These are phyloP conservation scores for Articulospora tetracladia DNA, from an alignment of 495 filamentous ascomycete genomes.

Conservation along the genomic window DNA sequence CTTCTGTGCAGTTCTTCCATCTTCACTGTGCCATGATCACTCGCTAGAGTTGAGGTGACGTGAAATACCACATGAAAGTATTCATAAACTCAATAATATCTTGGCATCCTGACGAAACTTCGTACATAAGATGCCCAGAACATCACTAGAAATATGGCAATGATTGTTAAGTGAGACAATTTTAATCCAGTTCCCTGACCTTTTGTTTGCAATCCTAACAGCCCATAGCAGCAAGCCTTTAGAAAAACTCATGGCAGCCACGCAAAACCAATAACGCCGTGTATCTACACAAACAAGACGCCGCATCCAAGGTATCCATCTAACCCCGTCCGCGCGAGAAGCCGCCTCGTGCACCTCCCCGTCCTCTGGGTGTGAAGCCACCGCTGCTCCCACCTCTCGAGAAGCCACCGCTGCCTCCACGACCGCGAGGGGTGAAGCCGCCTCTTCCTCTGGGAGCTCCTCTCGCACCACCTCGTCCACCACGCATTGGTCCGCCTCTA, in stretches of 20 bases:
- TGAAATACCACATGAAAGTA: too few species aligned
- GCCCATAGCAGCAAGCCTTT: not conserved
- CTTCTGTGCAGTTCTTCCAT: too few species aligned
- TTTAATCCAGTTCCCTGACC: not conserved
- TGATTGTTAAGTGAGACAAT: not conserved
- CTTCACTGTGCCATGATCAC: too few species aligned
- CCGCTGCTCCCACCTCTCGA: constrained; percentile 34
- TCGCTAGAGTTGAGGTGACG: too few species aligned
- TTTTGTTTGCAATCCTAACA: constrained; percentile 6
- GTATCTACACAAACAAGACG: constrained; percentile 4
- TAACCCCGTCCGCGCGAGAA: constrained; percentile 26
- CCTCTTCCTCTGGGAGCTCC: constrained; percentile 49
- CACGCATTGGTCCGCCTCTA: constrained; percentile 19
- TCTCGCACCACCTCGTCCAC: constrained; percentile 42
- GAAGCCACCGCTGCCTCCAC: constrained; percentile 44
- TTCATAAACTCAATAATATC: too few species aligned
- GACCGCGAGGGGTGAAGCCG: constrained; percentile 38
- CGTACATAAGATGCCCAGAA: too few species aligned
- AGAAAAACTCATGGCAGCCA: constrained; percentile 7
- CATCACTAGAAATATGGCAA: too few species aligned
- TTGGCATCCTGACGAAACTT: too few species aligned
- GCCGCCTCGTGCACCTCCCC: constrained; percentile 31
- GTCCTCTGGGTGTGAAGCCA: constrained; percentile 39
- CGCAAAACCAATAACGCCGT: constrained; percentile 13
- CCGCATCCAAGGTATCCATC: not conserved